phyloP scores from a whole-genome alignment of 2,329 filamentous ascomycete species.

The Alternaria conjuncta region DNA sequence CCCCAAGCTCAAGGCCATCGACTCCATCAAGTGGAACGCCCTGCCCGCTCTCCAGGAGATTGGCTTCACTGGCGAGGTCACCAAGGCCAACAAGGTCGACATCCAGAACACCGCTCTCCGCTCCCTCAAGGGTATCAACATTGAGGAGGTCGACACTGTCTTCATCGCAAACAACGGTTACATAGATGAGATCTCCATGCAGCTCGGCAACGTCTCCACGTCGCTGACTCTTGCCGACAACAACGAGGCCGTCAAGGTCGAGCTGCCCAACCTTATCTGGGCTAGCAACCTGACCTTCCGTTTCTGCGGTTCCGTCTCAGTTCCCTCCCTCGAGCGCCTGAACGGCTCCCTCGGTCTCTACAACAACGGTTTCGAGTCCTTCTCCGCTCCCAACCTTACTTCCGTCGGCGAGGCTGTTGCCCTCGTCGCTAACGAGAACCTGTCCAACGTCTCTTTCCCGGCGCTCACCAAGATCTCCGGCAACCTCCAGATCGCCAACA shows the following conservation, averaged over 20 bases:
- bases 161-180: slow-evolving; percentile 85
- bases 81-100: slow-evolving; percentile 69
- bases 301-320: slow-evolving; percentile 75
- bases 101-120: slow-evolving; percentile 88
- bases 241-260: slow-evolving; percentile 71
- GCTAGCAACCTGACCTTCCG: slow-evolving; percentile 82
- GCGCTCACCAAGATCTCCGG: slow-evolving; percentile 72
- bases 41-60: slow-evolving; percentile 69
- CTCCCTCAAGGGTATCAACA: slow-evolving; percentile 79
- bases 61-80: slow-evolving; percentile 69
- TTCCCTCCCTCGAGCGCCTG: slow-evolving; percentile 75
- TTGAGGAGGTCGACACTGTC: slow-evolving; percentile 73
- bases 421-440: slow-evolving; percentile 62
- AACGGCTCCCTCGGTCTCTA: slow-evolving; percentile 85
- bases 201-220: slow-evolving; percentile 76
- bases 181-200: slow-evolving; percentile 76
- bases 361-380: slow-evolving; percentile 71
- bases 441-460: slow-evolving; percentile 79
- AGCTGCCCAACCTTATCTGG: slow-evolving; percentile 78
- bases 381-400: slow-evolving; percentile 75
- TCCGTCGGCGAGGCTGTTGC: slow-evolving; percentile 64
- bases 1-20: slow-evolving; percentile 68
- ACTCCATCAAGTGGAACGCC: slow-evolving; percentile 72
- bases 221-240: slow-evolving; percentile 80
- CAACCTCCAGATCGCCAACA: slow-evolving; percentile 88